phyloP scores from a whole-genome alignment of 2,329 filamentous ascomycete species.

The Fusarium penzigii region DNA sequence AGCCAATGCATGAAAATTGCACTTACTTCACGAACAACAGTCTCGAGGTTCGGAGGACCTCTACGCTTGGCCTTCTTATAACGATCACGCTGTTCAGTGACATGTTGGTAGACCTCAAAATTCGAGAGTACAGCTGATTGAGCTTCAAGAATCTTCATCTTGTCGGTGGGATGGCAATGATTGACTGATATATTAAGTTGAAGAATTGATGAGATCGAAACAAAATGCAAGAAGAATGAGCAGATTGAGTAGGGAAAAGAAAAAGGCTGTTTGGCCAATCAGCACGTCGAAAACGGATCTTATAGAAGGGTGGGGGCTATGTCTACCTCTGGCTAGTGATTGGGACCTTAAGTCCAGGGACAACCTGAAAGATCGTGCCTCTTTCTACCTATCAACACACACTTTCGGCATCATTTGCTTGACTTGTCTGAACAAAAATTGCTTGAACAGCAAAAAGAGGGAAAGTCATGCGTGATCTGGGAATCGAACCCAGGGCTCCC shows the following conservation, averaged over 20 bases:
- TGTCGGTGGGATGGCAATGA: constrained; percentile 6
- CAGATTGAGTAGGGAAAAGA: neutral
- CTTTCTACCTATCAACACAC: no score
- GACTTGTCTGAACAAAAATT: no score
- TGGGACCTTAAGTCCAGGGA: no score
- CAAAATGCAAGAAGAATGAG: neutral
- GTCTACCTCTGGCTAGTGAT: no score
- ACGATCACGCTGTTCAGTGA: constrained; percentile 55
- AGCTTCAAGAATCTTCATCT: constrained; percentile 71
- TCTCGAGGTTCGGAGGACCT: constrained; percentile 59
- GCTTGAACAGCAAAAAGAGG: no score
- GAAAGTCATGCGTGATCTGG: no score
- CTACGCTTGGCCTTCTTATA: constrained; percentile 54
- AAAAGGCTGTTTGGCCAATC: neutral
- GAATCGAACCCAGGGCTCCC: no score
- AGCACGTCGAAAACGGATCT: neutral
- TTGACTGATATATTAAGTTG: neutral
- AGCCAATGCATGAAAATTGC: neutral
- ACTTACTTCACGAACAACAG: constrained; percentile 64
- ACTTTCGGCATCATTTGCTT: no score
- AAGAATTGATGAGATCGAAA: neutral
- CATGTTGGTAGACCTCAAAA: constrained; percentile 70
- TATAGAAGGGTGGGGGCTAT: no score
- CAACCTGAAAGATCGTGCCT: no score
- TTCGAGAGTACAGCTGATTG: constrained; percentile 72